Evolutionary conservation across 2,329 filamentous ascomycete genomes (phyloP).

Genomic region (Elsinoe fawcettii): DNA sequence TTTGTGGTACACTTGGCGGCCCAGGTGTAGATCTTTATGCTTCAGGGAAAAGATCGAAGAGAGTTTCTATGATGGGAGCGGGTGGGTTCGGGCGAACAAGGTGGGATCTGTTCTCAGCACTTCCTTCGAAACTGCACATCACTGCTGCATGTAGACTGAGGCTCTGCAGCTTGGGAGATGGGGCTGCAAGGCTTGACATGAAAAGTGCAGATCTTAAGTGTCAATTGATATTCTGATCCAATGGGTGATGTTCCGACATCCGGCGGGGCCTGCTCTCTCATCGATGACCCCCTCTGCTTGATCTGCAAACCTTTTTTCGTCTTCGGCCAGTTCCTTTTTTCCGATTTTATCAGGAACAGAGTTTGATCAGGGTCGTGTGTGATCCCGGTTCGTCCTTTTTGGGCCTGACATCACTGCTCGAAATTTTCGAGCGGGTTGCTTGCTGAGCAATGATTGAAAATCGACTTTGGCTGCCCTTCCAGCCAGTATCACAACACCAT

Average conservation of each 20-base stretch:
- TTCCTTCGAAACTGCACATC: not conserved
- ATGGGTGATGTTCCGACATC: constrained; percentile 10
- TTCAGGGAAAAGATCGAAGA: not conserved
- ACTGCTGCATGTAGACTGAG: not conserved
- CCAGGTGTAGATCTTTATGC: constrained; percentile 11
- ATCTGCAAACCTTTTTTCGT: constrained; percentile 12
- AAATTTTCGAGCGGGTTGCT: not conserved
- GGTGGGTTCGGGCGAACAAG: constrained; percentile 4
- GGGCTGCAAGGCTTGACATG: constrained; percentile 5
- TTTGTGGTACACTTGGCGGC: constrained; percentile 33
- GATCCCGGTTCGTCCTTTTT: not conserved
- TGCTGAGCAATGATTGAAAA: constrained; percentile 14
- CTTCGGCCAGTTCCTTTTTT: not conserved
- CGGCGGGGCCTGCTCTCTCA: constrained; percentile 1
- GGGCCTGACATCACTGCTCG: not conserved
- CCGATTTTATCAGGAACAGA: constrained; percentile 12
- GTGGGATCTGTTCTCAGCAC: not conserved
- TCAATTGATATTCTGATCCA: constrained; percentile 1
- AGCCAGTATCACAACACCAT: not conserved
- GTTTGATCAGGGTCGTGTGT: constrained; percentile 4
- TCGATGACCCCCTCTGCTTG: not conserved
- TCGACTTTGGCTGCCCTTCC: not conserved
- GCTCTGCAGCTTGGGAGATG: constrained; percentile 7
- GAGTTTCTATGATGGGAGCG: constrained; percentile 3
- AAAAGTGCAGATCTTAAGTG: not conserved